These are phyloP conservation scores for Dacryopinax primogenitus DNA, from an alignment of 768 basidiomycete genomes.

Conservation along the genomic window DNA sequence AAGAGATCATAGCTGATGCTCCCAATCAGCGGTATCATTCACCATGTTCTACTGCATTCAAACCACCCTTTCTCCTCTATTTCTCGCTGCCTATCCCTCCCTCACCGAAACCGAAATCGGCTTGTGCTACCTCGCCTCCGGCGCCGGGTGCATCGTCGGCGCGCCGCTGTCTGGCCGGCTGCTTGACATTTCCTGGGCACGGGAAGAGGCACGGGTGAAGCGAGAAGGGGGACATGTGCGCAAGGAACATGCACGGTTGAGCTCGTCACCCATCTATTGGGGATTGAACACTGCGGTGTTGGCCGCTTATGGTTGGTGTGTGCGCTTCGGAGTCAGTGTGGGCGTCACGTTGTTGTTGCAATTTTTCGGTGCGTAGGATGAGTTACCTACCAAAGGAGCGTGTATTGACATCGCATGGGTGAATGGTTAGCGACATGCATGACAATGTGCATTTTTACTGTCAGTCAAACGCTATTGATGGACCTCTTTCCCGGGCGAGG, in stretches of 20 bases:
- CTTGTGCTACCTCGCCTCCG: slow-evolving; percentile 28
- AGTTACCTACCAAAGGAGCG: too few relatives aligned
- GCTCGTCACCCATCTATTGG: slow-evolving; percentile 16
- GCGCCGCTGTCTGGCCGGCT: not conserved
- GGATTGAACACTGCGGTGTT: slow-evolving; percentile 11
- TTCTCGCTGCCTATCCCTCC: slow-evolving; percentile 24
- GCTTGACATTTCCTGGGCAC: not conserved
- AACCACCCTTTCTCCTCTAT: slow-evolving; percentile 20
- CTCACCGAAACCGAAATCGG: slow-evolving; percentile 29
- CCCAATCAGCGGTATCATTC: not conserved
- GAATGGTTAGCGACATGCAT: slow-evolving; percentile 3
- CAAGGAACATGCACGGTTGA: slow-evolving; percentile 23
- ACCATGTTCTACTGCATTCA: slow-evolving; percentile 17
- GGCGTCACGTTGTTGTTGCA: slow-evolving; percentile 22
- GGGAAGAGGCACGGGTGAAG: not conserved
- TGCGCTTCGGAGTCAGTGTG: slow-evolving; percentile 19
- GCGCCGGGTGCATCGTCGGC: slow-evolving; percentile 23
- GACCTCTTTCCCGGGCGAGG: slow-evolving; percentile 51
- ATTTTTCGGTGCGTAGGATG: slow-evolving; percentile 16
- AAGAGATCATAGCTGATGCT: not conserved
- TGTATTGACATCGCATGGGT: not conserved
- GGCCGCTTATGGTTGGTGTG: slow-evolving; percentile 24
- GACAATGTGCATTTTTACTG: slow-evolving; percentile 40
- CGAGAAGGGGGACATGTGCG: slow-evolving; percentile 13
- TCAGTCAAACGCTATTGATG: slow-evolving; percentile 47